Conservation (phyloP, 371 early-diverging fungal genomes). For the Rhizopus sp. region DNA sequence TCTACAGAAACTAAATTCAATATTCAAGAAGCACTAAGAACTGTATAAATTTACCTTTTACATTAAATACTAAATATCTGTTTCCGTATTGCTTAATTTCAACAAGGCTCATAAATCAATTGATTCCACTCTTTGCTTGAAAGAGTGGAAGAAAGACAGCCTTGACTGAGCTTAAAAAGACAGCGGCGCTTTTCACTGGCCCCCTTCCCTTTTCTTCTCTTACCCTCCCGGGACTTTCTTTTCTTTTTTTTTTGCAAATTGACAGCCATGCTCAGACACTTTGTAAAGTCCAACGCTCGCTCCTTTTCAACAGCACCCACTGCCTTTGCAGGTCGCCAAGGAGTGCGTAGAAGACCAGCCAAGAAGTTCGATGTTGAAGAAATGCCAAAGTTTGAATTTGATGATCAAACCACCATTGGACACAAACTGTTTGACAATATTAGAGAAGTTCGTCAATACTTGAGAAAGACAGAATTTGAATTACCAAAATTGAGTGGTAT, state of each 20-base stretch:
- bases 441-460: conserved; percentile 63
- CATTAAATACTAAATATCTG: conserved; percentile 27
- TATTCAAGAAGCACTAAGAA: conserved; percentile 1
- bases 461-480: conserved; percentile 66
- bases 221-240: not conserved
- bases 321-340: conserved; percentile 42
- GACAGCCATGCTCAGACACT: not conserved
- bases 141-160: too few species aligned
- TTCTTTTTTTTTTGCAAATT: not conserved
- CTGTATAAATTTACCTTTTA: conserved; percentile 10
- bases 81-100: conserved; percentile 16
- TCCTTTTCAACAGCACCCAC: conserved; percentile 32
- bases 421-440: conserved; percentile 59
- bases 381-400: conserved; percentile 61
- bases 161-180: not conserved
- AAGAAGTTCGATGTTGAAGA: conserved; percentile 52
- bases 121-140: too few species aligned
- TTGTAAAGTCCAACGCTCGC: not conserved
- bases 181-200: not conserved
- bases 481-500: conserved; percentile 66
- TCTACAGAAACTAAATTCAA: conserved; percentile 19
- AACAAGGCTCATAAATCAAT: conserved; percentile 26
- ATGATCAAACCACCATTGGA: conserved; percentile 63
- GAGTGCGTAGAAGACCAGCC: conserved; percentile 41
- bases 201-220: not conserved